These are phyloP conservation scores for Fusarium sp. DNA, from an alignment of 2,329 filamentous ascomycete species.

Conservation along the genomic window DNA sequence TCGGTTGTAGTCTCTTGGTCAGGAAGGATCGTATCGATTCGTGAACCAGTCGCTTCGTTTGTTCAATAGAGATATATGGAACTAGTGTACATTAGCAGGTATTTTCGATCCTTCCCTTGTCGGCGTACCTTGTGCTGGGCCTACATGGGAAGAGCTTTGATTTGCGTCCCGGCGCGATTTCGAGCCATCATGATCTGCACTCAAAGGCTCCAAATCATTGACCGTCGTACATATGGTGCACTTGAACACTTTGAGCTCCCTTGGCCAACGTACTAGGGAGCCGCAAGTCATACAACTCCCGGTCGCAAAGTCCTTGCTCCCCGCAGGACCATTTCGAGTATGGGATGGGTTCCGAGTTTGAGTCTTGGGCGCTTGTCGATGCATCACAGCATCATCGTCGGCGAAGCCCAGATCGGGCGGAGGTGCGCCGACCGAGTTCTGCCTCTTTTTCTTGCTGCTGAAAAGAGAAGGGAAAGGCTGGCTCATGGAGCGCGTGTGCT, in stretches of 20 bases:
- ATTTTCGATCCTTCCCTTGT: neutral
- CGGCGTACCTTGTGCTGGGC: constrained; percentile 36
- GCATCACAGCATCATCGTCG: constrained; percentile 49
- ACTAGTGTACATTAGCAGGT: constrained; percentile 39
- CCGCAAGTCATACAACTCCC: constrained; percentile 90
- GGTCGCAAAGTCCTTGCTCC: constrained; percentile 70
- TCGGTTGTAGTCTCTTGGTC: constrained; percentile 42
- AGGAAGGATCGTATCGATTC: constrained; percentile 53
- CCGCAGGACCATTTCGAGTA: constrained; percentile 51
- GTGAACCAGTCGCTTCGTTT: constrained; percentile 51
- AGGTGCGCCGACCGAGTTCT: constrained; percentile 54
- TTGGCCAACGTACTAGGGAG: constrained; percentile 83
- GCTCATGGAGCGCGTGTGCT: constrained; percentile 74
- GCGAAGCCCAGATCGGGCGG: constrained; percentile 51
- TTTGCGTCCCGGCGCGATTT: constrained; percentile 43
- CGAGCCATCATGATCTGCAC: constrained; percentile 35
- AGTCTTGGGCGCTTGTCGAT: constrained; percentile 46
- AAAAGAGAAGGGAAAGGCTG: constrained; percentile 83
- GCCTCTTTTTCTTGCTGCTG: constrained; percentile 68
- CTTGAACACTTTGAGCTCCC: constrained; percentile 78
- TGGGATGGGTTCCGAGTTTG: constrained; percentile 43
- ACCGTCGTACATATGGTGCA: constrained; percentile 88
- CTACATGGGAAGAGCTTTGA: constrained; percentile 26
- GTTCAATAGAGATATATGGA: constrained; percentile 51
- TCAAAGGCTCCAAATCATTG: constrained; percentile 73